Evolutionary conservation across 495 filamentous ascomycete genomes (phyloP).

Genomic region (Neurospora africana): DNA sequence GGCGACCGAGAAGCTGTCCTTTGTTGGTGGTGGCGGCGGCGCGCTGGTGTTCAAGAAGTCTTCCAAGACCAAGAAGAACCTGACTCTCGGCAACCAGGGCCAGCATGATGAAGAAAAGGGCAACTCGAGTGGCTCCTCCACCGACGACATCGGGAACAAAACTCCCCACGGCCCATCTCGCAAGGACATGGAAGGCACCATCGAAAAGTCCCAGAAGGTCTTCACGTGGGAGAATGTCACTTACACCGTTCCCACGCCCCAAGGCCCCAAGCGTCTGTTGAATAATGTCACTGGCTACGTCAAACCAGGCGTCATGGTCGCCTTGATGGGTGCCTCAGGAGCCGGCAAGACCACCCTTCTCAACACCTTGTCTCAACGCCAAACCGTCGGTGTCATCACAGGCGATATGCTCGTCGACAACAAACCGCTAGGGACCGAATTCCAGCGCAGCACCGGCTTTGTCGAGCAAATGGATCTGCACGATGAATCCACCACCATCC

Average conservation of each 20-base stretch:
- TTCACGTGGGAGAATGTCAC: conserved; percentile 53
- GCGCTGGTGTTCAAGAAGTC: conserved; percentile 24
- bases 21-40: conserved; percentile 22
- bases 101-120: conserved; percentile 37
- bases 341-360: conserved; percentile 66
- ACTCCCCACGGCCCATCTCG: conserved; percentile 30
- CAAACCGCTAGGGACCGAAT: conserved; percentile 52
- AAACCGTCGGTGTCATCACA: conserved; percentile 57
- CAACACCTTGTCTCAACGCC: conserved; percentile 62
- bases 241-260: conserved; percentile 55
- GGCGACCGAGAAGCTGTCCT: conserved; percentile 47
- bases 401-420: conserved; percentile 78
- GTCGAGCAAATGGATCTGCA: conserved; percentile 85
- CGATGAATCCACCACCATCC: conserved; percentile 71
- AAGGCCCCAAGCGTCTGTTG: conserved; percentile 49
- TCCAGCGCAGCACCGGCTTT: conserved; percentile 75
- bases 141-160: conserved; percentile 2
- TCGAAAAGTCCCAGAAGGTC: conserved; percentile 19
- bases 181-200: conserved; percentile 24
- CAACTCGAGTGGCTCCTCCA: conserved; percentile 9
- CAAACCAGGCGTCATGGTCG: conserved; percentile 71
- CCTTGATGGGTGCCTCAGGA: conserved; percentile 75
- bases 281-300: conserved; percentile 65
- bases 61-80: conserved; percentile 20
- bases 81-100: conserved; percentile 1